Conservation (phyloP, 78 protist genomes). For the Parvularia atlantis region DNA sequence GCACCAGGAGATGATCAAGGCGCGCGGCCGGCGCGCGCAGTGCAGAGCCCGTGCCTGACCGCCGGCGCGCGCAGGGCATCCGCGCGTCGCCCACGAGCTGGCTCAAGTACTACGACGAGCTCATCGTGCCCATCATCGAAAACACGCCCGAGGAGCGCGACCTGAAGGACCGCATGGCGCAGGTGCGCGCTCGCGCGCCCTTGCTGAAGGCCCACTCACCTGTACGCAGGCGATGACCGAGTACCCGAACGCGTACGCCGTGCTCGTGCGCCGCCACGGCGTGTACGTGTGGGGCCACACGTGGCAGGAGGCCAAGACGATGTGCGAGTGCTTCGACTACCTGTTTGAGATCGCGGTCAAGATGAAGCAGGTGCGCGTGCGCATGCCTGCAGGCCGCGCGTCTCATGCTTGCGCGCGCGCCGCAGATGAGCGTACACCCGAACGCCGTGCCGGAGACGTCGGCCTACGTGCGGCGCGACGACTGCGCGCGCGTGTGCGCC, state of each 20-base stretch:
- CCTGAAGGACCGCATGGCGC: slow-evolving; percentile 4
- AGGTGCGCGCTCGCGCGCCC: neutral
- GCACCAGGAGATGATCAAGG: slow-evolving; percentile 84
- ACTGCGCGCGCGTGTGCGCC: too few relatives aligned
- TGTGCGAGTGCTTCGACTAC: slow-evolving; percentile 71
- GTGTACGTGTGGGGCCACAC: slow-evolving; percentile 84
- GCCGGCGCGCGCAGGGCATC: too few relatives aligned
- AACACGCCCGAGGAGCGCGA: slow-evolving; percentile 63
- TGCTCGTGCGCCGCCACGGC: slow-evolving; percentile 86
- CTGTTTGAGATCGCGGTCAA: too few relatives aligned
- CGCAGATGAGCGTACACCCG: too few relatives aligned
- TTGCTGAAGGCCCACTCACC: neutral
- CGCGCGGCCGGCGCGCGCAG: slow-evolving; percentile 34
- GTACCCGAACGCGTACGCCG: slow-evolving; percentile 74
- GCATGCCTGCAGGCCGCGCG: too few relatives aligned
- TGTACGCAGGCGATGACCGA: too few relatives aligned
- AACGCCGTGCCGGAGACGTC: too few relatives aligned
- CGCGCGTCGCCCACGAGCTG: too few relatives aligned
- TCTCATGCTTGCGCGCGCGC: too few relatives aligned
- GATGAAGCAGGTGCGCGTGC: too few relatives aligned
- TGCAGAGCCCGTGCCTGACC: neutral
- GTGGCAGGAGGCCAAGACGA: slow-evolving; percentile 76
- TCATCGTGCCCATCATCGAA: slow-evolving; percentile 84
- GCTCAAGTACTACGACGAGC: slow-evolving; percentile 45
- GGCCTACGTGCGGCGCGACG: too few relatives aligned